These are phyloP conservation scores for Macrocystidia cucumis DNA, from an alignment of 1,284 basidiomycete species.

Conservation along the genomic window DNA sequence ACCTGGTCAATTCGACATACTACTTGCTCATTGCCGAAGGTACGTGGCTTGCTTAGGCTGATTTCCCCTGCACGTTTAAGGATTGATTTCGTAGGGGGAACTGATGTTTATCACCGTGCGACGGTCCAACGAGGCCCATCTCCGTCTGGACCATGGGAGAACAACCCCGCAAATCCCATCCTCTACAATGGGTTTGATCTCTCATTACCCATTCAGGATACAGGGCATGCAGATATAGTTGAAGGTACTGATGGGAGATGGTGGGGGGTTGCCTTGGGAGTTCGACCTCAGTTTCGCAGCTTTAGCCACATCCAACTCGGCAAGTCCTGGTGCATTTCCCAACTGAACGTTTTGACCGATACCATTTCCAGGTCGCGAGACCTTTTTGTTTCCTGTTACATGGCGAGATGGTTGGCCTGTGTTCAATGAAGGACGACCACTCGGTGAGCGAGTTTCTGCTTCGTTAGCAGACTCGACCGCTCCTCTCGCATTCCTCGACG, in stretches of 20 bases:
- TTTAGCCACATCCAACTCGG: constrained; percentile 27
- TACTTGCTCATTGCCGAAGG: constrained; percentile 37
- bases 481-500: constrained; percentile 16
- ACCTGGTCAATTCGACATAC: constrained; percentile 29
- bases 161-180: constrained; percentile 31
- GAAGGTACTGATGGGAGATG: constrained; percentile 27
- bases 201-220: constrained; percentile 25
- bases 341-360: background rate
- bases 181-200: constrained; percentile 30
- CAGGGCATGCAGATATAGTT: constrained; percentile 33
- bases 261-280: constrained; percentile 37
- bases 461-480: constrained; percentile 20
- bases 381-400: constrained; percentile 32
- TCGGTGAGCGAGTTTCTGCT: constrained; percentile 19
- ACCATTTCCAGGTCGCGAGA: constrained; percentile 27
- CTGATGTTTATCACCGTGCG: constrained; percentile 22
- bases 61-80: background rate
- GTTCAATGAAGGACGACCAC: constrained; percentile 23
- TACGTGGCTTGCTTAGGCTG: constrained; percentile 6
- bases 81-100: constrained; percentile 17
- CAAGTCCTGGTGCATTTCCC: constrained; percentile 4
- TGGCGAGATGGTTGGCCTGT: constrained; percentile 33
- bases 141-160: constrained; percentile 32
- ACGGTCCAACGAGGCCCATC: constrained; percentile 29
- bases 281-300: constrained; percentile 28